phyloP scores from a whole-genome alignment of 2,329 filamentous ascomycete species.

The Coniochaeta sp. region DNA sequence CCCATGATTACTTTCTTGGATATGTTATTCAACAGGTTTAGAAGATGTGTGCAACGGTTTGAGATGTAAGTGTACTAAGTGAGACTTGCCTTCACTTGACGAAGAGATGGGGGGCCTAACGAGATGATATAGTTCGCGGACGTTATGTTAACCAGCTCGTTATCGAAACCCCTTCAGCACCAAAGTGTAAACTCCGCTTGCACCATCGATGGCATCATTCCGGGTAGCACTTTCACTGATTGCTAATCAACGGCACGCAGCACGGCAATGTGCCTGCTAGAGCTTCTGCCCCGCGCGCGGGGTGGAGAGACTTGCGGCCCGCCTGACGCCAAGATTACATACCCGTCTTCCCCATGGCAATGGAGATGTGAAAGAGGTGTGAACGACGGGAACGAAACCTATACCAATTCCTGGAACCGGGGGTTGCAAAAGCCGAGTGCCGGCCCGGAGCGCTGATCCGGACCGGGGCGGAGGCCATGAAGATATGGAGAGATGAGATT shows the following conservation, averaged over 20 bases:
- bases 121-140: no score
- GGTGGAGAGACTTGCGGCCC: background rate
- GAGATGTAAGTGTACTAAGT: background rate
- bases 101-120: no score
- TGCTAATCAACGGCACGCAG: background rate
- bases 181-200: slow-evolving; percentile 6
- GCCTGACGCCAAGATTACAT: no score
- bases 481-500: no score
- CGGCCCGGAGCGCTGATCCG: no score
- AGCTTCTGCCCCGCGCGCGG: background rate
- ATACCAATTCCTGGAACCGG: no score
- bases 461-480: no score
- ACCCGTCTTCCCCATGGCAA: no score
- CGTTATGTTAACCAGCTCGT: no score
- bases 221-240: background rate
- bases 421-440: no score
- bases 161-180: background rate
- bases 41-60: background rate
- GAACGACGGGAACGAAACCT: no score
- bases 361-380: no score
- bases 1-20: slow-evolving; percentile 15
- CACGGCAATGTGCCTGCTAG: background rate
- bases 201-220: slow-evolving; percentile 18
- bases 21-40: background rate
- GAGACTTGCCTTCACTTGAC: background rate